Evolutionary conservation across 257 asterid species (phyloP), one percentile per base, ranked within the genome.

Genomic region (Hygrophila difformis): DNA sequence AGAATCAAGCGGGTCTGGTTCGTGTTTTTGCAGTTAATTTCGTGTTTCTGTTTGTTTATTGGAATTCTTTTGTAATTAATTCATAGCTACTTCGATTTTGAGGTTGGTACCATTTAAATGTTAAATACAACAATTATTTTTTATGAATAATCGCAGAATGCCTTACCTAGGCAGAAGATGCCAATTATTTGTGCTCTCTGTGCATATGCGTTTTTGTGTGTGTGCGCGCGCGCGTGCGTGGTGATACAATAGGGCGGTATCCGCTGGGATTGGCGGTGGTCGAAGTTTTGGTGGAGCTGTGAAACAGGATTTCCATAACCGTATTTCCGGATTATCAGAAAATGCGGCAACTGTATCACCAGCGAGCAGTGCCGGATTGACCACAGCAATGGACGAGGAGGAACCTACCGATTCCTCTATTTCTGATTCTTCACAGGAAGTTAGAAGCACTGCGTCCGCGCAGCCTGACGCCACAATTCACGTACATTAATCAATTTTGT

Each of bases 381-480:
- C 78, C 56, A 22, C 77, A 56, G 63, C 82, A 77, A 54, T 77
- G 79, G 87, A 79, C 70, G 49, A 61, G 79, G 45, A 65, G 77
- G 53, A 73, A 63, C 63, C 53, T 51, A 47, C 60, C 9, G 63
- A 23, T 35, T 46, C 65, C 47, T 26, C 49, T 7, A 50, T 40
- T 15, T 48, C 65, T 8, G 81, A 63, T 44, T 57, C 70, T 26
- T 52, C 56, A 1, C 55, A 59, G 12, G 80, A 78, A 64, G 75
- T 74, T 22, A 80, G 66, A 39, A 78, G 71, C 59, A 71, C 69
- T 39, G 59, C 67, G 22, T 79, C 69, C 35, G 59, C 67, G 22
- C 82, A 74, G 46, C 42, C 79, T 12, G 75, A 78, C 57, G 69
- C 80, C 22, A 53, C 66, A 12, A 77, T 72, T 72, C 6, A 58